phyloP scores from a whole-genome alignment of 1,139 yeast genomes.

The Neolecta irregularis region DNA sequence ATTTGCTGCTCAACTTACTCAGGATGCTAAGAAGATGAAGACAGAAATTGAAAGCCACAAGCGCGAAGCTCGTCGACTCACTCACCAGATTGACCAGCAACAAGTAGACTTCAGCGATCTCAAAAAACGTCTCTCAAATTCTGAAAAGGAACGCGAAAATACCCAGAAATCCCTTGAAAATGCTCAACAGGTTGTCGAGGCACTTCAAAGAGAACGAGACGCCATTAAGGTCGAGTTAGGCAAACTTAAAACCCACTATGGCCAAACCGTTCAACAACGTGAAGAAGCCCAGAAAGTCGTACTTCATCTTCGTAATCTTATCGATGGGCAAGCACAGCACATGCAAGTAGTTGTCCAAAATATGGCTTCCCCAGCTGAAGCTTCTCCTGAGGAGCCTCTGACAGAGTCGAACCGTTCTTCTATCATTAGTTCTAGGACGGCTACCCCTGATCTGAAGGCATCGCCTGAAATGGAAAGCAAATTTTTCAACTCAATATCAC shows the following conservation, averaged over 20 bases:
- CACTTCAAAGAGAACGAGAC: constrained; percentile 8
- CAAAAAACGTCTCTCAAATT: no score
- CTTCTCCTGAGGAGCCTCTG: not conserved
- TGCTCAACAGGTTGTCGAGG: constrained; percentile 4
- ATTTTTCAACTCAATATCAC: no score
- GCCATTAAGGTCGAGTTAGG: no score
- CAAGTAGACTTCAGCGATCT: constrained; percentile 3
- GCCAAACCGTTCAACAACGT: constrained; percentile 6
- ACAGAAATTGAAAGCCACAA: constrained; percentile 8
- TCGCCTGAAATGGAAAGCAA: no score
- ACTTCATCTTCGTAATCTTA: constrained; percentile 5
- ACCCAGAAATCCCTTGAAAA: constrained; percentile 4
- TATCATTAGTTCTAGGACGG: no score
- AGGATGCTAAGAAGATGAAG: constrained; percentile 9
- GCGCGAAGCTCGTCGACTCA: constrained; percentile 7
- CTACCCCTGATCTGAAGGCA: no score
- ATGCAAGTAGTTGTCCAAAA: constrained; percentile 2
- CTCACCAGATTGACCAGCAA: constrained; percentile 2
- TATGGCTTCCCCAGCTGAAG: not conserved
- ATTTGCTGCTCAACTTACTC: constrained; percentile 7
- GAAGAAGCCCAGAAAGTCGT: constrained; percentile 8
- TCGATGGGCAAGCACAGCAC: constrained; percentile 7
- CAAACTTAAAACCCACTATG: constrained; percentile 5
- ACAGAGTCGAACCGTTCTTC: no score
- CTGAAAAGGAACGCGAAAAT: constrained; percentile 3